These are phyloP conservation scores for Plasmodium inui DNA, from an alignment of 169 alveolate genomes.

Conservation along the genomic window DNA sequence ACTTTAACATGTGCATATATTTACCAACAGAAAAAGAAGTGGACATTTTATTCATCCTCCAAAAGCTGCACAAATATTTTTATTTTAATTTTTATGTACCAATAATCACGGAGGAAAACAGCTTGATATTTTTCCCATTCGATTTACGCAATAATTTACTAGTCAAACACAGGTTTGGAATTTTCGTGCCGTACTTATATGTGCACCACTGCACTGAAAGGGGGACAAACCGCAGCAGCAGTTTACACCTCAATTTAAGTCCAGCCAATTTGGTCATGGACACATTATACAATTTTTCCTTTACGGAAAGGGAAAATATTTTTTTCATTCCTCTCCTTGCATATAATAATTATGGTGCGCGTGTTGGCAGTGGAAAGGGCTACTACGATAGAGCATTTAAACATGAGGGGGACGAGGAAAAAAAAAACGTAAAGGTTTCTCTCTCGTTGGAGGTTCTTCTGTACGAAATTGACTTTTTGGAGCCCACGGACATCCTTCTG, in stretches of 20 bases:
- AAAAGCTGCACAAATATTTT: constrained; percentile 36
- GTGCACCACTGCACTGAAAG: neutral
- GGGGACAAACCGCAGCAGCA: neutral
- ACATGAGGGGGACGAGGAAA: neutral
- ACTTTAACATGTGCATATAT: constrained; percentile 60
- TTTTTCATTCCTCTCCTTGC: constrained; percentile 57
- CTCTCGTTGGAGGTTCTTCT: constrained; percentile 33
- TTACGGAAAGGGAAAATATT: constrained; percentile 16
- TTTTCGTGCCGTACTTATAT: constrained; percentile 42
- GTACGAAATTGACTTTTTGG: constrained; percentile 47
- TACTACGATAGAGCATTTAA: constrained; percentile 53
- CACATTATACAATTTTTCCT: constrained; percentile 16
- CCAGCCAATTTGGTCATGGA: constrained; percentile 12
- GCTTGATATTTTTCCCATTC: constrained; percentile 59
- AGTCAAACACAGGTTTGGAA: constrained; percentile 29
- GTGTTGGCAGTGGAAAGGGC: constrained; percentile 72
- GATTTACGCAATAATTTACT: constrained; percentile 29
- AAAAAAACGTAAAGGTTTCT: constrained; percentile 17
- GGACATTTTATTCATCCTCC: constrained; percentile 51
- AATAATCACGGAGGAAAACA: constrained; percentile 20
- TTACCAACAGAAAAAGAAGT: constrained; percentile 62
- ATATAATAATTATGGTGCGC: constrained; percentile 43
- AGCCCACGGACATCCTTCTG: constrained; percentile 27
- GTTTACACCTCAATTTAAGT: constrained; percentile 17
- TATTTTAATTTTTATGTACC: constrained; percentile 46